phyloP scores from a whole-genome alignment of 352 stramenopile species.

The Aphanomyces astaci region DNA sequence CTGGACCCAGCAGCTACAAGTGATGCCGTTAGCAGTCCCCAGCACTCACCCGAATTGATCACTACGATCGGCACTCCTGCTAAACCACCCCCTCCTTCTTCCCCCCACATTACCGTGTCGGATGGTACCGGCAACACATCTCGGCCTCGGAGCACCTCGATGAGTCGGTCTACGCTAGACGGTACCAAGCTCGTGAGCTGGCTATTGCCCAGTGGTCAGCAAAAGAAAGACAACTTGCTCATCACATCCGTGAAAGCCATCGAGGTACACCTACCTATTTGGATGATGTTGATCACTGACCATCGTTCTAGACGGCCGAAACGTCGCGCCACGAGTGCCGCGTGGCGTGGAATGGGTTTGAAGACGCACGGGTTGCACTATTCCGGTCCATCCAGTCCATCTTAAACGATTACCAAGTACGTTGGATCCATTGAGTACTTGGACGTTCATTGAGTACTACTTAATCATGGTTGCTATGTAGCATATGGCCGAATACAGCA shows the following conservation, averaged over 20 bases:
- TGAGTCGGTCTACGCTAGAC: background rate
- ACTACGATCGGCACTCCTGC: background rate
- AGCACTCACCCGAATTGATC: background rate
- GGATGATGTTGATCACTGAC: background rate
- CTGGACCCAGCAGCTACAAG: background rate
- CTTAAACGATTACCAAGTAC: constrained; percentile 73
- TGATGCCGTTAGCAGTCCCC: background rate
- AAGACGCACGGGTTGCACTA: constrained; percentile 57
- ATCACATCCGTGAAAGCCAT: constrained; percentile 48
- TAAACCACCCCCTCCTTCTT: background rate
- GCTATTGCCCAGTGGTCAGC: constrained; percentile 54
- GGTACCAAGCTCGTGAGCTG: constrained; percentile 73
- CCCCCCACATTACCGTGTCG: background rate
- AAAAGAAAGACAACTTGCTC: constrained; percentile 62
- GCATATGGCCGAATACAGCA: constrained; percentile 70
- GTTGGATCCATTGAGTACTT: background rate
- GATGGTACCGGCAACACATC: background rate
- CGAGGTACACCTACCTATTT: constrained; percentile 33
- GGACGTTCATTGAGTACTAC: background rate
- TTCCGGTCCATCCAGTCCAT: constrained; percentile 59
- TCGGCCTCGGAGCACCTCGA: background rate
- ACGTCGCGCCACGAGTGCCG: constrained; percentile 52
- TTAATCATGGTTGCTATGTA: constrained; percentile 23
- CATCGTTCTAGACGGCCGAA: constrained; percentile 42
- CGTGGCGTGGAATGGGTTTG: constrained; percentile 47